Evolutionary conservation across 352 stramenopile species (phyloP), one percentile per base, ranked within the genome.

Genomic region (Aphanomyces cochlioides): DNA sequence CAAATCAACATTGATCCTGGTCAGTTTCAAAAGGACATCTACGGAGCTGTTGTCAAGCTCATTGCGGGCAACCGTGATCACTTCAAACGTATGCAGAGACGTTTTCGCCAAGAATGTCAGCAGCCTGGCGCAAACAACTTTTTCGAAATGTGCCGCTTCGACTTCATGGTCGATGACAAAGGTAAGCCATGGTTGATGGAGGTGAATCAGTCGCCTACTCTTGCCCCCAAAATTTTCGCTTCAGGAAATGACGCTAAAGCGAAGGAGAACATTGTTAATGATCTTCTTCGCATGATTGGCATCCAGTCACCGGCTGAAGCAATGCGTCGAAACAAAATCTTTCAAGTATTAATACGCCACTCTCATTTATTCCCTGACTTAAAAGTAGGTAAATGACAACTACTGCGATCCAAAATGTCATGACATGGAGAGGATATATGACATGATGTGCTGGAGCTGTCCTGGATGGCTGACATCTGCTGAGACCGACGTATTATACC

Each of bases 401-500:
- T 90, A 90, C 66, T 95, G 87, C 73, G 58, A 73, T 1, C 50
- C 78, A 4, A 92, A 90, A 65, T 95, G 87, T 48, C 50, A 53
- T 5, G 81, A 95, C 75, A 83, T 77, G 68, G 81, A 69, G 63
- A 81, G 80, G 19, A 67, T 72, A 5, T 90, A 83, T 81, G 87
- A 93, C 69, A 78, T 81, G 5, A 73, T 76, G 37, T 95, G 87
- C 72, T 95, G 85, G 85, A 81, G 78, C 12, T 95, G 87, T 43
- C 77, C 84, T 5, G 83, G 84, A 8, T 92, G 84, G 80, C 92
- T 93, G 50, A 58, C 82, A 12, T 80, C 81, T 0, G 75, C 82
- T 47, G 81, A 90, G 37, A 84, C 84, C 0, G 72, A 70, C 5
- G 78, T 78, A 10, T 61, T 93, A 41, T 93, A 88, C 53, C 66